phyloP scores from a whole-genome alignment of 2,329 filamentous ascomycete species.

The Fusarium secorum region DNA sequence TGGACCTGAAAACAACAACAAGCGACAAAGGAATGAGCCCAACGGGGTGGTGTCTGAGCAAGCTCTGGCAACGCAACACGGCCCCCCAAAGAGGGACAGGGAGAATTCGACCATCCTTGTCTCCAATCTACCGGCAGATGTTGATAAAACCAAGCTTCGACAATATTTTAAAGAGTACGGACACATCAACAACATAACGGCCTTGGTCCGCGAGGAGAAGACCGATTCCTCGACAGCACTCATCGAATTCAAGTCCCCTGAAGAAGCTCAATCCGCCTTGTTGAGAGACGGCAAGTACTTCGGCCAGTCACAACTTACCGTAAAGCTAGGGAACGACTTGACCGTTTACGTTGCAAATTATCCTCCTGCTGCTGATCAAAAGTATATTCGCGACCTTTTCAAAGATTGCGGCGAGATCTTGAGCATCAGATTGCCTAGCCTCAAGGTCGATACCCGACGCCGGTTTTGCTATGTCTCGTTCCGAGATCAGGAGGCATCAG shows the following conservation, averaged over 20 bases:
- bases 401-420: slow-evolving; percentile 81
- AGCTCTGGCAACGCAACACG: slow-evolving; percentile 13
- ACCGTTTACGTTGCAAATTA: slow-evolving; percentile 94
- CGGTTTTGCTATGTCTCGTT: slow-evolving; percentile 98
- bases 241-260: slow-evolving; percentile 82
- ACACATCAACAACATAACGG: slow-evolving; percentile 77
- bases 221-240: slow-evolving; percentile 72
- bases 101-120: slow-evolving; percentile 90
- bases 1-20: slow-evolving; percentile 60
- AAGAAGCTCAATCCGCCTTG: slow-evolving; percentile 83
- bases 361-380: slow-evolving; percentile 76
- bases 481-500: slow-evolving; percentile 70
- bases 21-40: slow-evolving; percentile 68
- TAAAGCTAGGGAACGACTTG: slow-evolving; percentile 76
- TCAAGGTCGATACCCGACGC: slow-evolving; percentile 87
- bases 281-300: slow-evolving; percentile 84
- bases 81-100: slow-evolving; percentile 75
- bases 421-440: slow-evolving; percentile 86
- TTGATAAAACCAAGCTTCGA: slow-evolving; percentile 75
- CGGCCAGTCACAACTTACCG: slow-evolving; percentile 74
- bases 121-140: slow-evolving; percentile 74
- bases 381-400: slow-evolving; percentile 73
- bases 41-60: slow-evolving; percentile 40
- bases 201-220: slow-evolving; percentile 67
- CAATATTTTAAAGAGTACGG: slow-evolving; percentile 95